Evolutionary conservation across 495 filamentous ascomycete genomes (phyloP), one percentile per base, ranked within the genome.

Genomic region (Penicillium lagena): DNA sequence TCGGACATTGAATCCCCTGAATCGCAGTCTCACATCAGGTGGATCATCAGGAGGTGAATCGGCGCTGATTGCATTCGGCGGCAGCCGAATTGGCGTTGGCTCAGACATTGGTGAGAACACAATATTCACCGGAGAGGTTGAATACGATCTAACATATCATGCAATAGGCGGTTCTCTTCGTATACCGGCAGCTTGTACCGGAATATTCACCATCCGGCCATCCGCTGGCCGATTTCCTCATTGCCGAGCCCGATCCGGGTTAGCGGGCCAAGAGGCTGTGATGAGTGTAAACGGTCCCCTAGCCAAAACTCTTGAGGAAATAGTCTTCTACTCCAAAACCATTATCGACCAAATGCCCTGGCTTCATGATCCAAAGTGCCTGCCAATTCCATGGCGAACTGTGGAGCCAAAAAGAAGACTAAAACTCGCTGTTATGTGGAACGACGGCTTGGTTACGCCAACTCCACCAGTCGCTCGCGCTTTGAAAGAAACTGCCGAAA

Each of bases 381-480:
- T 47, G 6, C 51, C 50, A 12, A 47, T 58, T 12, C 46, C 47
- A 2, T 55, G 51, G 47, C 40, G 52, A 42, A 36, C 37, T 30
- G 33, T 40, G 39, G 1, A 43, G 77, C 13, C 46, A 45, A 34
- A 49, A 30, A 36, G 40, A 10, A 43, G 15, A 30, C 55, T 85
- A 28, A 80, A 76, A 49, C 54, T 88, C 10, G 84, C 66, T 4
- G 70, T 88, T 2, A 47, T 86, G 2, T 78, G 72, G 71, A 50
- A 80, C 47, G 83, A 88, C 48, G 75, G 70, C 0, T 60, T 83
- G 22, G 80, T 87, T 17, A 71, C 62, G 28, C 82, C 81, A 0
- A 81, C 84, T 44, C 83, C 83, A 11, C 83, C 84, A 0, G 68
- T 87, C 0, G 55, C 61, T 0, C 64, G 81, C 6, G 82, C 77